These are phyloP conservation scores for Calonectria pseudoturangicola DNA, from an alignment of 2,329 filamentous ascomycete species.

Conservation along the genomic window DNA sequence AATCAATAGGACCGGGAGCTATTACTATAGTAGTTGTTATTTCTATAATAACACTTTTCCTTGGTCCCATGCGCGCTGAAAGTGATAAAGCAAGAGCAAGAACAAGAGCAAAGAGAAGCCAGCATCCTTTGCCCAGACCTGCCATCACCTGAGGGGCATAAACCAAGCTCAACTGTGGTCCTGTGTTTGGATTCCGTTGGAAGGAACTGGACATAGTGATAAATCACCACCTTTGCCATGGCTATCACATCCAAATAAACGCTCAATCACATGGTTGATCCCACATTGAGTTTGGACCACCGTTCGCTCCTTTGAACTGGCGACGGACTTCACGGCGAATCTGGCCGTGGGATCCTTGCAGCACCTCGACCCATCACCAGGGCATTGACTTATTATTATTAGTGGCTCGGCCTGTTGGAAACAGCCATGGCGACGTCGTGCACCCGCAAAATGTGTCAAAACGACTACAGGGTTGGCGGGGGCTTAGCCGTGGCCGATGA, in stretches of 20 bases:
- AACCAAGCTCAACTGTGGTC: neutral
- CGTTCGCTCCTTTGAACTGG: slow-evolving; percentile 12
- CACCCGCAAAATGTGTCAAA: slow-evolving; percentile 10
- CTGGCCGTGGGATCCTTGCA: slow-evolving; percentile 6
- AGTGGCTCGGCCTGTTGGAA: neutral
- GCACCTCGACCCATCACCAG: slow-evolving; percentile 3
- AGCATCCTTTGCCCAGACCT: no score
- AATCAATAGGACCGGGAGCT: slow-evolving; percentile 1
- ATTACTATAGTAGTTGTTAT: neutral
- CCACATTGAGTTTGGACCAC: neutral
- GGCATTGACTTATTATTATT: slow-evolving; percentile 5
- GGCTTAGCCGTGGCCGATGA: neutral
- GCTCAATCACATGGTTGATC: neutral
- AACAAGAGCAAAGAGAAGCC: neutral
- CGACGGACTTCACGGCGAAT: slow-evolving; percentile 1
- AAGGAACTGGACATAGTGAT: neutral
- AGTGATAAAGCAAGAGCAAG: neutral
- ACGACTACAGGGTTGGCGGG: neutral
- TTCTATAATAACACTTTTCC: neutral
- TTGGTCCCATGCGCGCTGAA: neutral
- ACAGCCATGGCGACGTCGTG: slow-evolving; percentile 1
- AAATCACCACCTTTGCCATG: neutral
- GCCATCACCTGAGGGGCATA: neutral
- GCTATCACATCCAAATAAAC: neutral
- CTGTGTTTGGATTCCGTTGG: neutral